These are phyloP conservation scores for Sclerotinia nivalis DNA, from an alignment of 2,329 filamentous ascomycete genomes.

Conservation along the genomic window DNA sequence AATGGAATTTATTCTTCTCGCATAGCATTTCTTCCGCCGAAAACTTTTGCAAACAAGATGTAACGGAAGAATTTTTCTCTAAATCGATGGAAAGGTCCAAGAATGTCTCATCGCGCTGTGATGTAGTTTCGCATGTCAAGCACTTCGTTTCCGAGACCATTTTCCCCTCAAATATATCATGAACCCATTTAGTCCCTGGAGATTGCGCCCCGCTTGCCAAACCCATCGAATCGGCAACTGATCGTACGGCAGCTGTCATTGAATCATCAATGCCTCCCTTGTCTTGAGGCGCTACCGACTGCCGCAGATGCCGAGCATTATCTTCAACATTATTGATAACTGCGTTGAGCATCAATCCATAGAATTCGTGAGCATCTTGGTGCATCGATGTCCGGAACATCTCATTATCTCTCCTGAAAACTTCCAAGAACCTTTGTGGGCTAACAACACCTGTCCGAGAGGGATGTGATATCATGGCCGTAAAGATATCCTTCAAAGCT, in stretches of 20 bases:
- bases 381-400: conserved; percentile 98
- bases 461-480: conserved; percentile 78
- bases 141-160: conserved; percentile 96
- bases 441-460: conserved; percentile 88
- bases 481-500: conserved; percentile 92
- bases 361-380: conserved; percentile 96
- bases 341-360: conserved; percentile 92
- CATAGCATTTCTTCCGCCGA: conserved; percentile 98
- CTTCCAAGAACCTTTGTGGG: conserved; percentile 89
- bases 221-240: conserved; percentile 45
- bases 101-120: conserved; percentile 93
- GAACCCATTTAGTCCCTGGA: conserved; percentile 82
- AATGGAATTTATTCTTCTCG: conserved; percentile 98
- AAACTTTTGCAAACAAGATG: conserved; percentile 91
- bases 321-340: conserved; percentile 91
- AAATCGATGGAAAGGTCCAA: conserved; percentile 94
- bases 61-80: conserved; percentile 93
- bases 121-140: conserved; percentile 92
- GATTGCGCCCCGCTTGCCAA: conserved; percentile 48
- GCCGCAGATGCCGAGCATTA: conserved; percentile 68
- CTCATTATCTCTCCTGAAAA: conserved; percentile 91
- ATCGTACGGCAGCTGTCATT: conserved; percentile 49
- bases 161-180: conserved; percentile 93
- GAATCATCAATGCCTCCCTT: conserved; percentile 53
- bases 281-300: conserved; percentile 47